These are phyloP conservation scores for Triticum monococcum DNA, from an alignment of 176 grass and related monocot species.

Conservation along the genomic window DNA sequence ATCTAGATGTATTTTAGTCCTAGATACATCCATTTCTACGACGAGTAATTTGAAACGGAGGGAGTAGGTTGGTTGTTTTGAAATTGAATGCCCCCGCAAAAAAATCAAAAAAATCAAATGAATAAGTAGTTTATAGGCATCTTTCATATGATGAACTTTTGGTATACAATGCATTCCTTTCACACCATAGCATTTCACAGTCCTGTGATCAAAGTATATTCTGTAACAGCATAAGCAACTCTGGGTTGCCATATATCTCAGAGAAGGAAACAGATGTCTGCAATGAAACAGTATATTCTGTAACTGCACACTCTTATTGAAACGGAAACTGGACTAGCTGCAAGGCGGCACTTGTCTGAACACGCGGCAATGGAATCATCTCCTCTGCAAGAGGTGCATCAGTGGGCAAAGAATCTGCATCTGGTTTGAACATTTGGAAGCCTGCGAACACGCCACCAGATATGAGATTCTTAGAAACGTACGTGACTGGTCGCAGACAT, in stretches of 20 bases:
- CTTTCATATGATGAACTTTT: neutral
- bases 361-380: neutral
- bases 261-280: neutral
- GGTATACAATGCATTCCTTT: neutral
- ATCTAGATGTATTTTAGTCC: too few relatives aligned
- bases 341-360: neutral
- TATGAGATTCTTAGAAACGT: neutral
- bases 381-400: slow-evolving; percentile 64
- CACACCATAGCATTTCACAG: neutral
- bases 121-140: neutral
- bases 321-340: neutral
- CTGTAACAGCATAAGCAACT: neutral
- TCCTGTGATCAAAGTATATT: neutral
- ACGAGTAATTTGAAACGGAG: too few relatives aligned
- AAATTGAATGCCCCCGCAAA: neutral
- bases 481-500: neutral
- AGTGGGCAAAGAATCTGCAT: slow-evolving; percentile 73
- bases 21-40: too few relatives aligned
- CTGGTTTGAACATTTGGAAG: slow-evolving; percentile 44
- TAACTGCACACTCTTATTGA: neutral
- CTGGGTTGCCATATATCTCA: neutral
- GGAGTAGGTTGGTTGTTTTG: neutral
- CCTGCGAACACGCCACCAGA: slow-evolving; percentile 13
- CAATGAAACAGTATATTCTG: neutral
- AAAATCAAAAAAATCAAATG: too few relatives aligned